Evolutionary conservation across 371 early-diverging fungal species (phyloP), one percentile per base, ranked within the genome.

Genomic region (Funneliformis caledonium): DNA sequence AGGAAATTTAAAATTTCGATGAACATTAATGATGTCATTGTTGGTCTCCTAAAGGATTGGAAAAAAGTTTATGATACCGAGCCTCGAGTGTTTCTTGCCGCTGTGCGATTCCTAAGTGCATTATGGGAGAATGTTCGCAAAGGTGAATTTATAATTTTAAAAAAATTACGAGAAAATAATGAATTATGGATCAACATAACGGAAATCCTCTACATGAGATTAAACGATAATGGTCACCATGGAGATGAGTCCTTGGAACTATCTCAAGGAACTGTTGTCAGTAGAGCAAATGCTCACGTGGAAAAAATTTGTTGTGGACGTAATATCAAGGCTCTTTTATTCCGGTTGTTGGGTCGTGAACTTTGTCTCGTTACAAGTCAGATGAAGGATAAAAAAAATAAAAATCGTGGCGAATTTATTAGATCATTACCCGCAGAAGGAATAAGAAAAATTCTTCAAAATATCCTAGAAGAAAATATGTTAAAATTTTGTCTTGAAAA

Each of bases 171-270:
- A 22, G 45, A 50, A 45, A 47, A 78, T 50, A 59, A 69, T n/a
- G 47, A 78, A 56, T 56, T 78, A 52, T 78, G 79, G 79, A n/a
- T n/a, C 14, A 68, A 19, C 42, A 16, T 78, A 9, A n/a, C 56
- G 31, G 52, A 47, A 56, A 78, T 78, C 10, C 50, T 78, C 22
- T 47, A 50, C 56, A n/a, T 26, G 16, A 42, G 37, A 31, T 47
- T 78, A 16, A 31, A 52, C 10, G 43, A 61, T 42, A 45, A 48
- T 12, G 12, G 11, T 2, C 10, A 7, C 19, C 22, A 42, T 4
- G 56, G 19, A 56, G 12, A 11, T 48, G 45, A 42, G 47, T 19
- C 12, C 2, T 22, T 70, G 1, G 43, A n/a, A 22, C 26, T 45
- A 70, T 42, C 45, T 70, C 70, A 70, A 70, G 76, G 61, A 45